A percentile compares a stretch with the other conserved stretches of the same genome.
These are phyloP conservation scores for Pythium sukuiense DNA, from an alignment of 352 stramenopile species.

Conservation along the genomic window DNA sequence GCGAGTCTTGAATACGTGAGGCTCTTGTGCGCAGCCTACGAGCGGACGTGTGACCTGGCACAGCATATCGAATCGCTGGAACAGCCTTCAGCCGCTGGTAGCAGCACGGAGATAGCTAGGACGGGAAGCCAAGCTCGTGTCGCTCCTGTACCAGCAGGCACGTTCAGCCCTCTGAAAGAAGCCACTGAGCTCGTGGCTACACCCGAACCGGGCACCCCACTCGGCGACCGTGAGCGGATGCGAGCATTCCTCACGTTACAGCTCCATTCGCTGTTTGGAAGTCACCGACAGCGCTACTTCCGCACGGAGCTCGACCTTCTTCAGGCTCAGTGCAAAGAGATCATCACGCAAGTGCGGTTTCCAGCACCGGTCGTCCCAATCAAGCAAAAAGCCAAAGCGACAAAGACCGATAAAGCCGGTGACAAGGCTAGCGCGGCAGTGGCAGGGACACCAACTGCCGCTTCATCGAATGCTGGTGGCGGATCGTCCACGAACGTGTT, in stretches of 20 bases:
- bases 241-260: slow-evolving; percentile 69
- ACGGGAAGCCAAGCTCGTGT: slow-evolving; percentile 15
- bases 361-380: slow-evolving; percentile 38
- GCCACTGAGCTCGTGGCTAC: slow-evolving; percentile 13
- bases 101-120: background rate
- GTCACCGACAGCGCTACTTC: slow-evolving; percentile 68
- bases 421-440: slow-evolving; percentile 6
- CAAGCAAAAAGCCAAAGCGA: slow-evolving; percentile 38
- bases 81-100: slow-evolving; percentile 4
- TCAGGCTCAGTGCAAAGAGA: slow-evolving; percentile 45
- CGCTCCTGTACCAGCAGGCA: slow-evolving; percentile 7
- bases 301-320: slow-evolving; percentile 65
- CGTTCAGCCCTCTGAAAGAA: slow-evolving; percentile 18
- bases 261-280: slow-evolving; percentile 78
- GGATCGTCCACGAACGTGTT: slow-evolving; percentile 17
- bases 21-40: slow-evolving; percentile 62
- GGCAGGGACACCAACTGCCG: slow-evolving; percentile 14
- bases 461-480: slow-evolving; percentile 15
- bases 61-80: slow-evolving; percentile 50
- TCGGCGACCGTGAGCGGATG: slow-evolving; percentile 50
- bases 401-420: slow-evolving; percentile 29
- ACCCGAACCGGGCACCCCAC: slow-evolving; percentile 1
- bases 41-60: slow-evolving; percentile 56
- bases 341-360: slow-evolving; percentile 48
- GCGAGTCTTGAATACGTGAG: slow-evolving; percentile 57